Conservation (phyloP, 2,329 filamentous ascomycete genomes). For the Sporothrix brunneoviolacea region DNA sequence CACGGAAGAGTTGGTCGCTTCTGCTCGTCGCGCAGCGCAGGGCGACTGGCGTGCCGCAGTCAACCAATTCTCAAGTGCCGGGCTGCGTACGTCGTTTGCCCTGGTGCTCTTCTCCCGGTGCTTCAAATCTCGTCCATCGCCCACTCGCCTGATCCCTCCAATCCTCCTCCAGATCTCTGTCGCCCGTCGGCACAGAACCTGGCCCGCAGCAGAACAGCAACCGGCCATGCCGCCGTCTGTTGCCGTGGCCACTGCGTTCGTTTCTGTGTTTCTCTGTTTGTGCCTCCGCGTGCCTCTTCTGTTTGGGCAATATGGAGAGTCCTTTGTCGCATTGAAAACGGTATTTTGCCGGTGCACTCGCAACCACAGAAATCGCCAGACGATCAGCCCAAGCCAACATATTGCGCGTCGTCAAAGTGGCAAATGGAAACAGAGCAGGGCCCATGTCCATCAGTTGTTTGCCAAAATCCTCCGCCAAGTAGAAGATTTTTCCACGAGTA, state of each 20-base stretch:
- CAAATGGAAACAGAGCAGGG: neutral
- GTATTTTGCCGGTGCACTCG: conserved; percentile 3
- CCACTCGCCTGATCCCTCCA: neutral
- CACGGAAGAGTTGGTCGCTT: too few species aligned
- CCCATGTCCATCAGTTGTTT: neutral
- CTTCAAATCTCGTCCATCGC: neutral
- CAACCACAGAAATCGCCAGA: neutral
- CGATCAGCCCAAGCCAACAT: neutral
- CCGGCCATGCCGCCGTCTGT: neutral
- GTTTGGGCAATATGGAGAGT: neutral
- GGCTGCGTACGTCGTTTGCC: too few species aligned
- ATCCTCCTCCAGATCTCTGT: neutral
- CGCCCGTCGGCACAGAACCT: neutral
- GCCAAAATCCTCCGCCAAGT: too few species aligned
- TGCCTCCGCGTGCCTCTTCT: neutral
- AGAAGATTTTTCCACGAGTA: too few species aligned
- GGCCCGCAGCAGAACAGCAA: neutral
- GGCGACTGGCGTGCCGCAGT: too few species aligned
- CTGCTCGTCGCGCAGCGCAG: too few species aligned
- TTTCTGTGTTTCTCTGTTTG: neutral
- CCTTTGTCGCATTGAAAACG: neutral
- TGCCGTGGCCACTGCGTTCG: conserved; percentile 4
- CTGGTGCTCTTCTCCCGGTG: too few species aligned
- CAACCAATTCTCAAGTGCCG: too few species aligned
- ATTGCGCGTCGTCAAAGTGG: neutral